Evolutionary conservation across 139 green algal genomes (phyloP).

Genomic region (Chlorella sp.): DNA sequence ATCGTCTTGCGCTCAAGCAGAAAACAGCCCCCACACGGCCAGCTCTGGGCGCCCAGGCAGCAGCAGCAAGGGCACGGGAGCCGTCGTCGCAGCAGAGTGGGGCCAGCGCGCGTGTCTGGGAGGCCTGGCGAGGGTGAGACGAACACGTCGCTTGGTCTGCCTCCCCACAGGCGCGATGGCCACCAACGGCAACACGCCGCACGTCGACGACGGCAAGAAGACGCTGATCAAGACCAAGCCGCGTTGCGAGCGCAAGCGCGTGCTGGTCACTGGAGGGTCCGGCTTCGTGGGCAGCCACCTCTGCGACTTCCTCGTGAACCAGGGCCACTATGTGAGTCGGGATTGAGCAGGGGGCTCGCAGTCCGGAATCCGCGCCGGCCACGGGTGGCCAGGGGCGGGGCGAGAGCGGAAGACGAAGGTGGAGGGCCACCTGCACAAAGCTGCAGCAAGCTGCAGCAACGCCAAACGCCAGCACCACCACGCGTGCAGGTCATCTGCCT

Average conservation of each 20-base stretch:
- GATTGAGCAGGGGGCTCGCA: too few relatives aligned
- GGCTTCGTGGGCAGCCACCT: slow-evolving; percentile 97
- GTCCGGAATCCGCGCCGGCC: too few relatives aligned
- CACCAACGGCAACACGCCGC: background rate
- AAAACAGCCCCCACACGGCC: too few relatives aligned
- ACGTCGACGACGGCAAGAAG: slow-evolving; percentile 3
- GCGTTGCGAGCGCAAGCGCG: slow-evolving; percentile 66
- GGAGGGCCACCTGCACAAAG: background rate
- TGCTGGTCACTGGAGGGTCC: slow-evolving; percentile 92
- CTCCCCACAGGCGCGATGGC: too few relatives aligned
- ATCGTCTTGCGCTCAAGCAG: too few relatives aligned
- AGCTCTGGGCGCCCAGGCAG: too few relatives aligned
- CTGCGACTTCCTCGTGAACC: slow-evolving; percentile 82
- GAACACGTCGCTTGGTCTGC: too few relatives aligned
- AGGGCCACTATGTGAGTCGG: slow-evolving; percentile 77
- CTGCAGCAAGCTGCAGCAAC: background rate
- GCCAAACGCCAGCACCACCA: background rate
- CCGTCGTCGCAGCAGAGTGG: too few relatives aligned
- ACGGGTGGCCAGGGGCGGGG: background rate
- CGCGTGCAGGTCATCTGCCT: slow-evolving; percentile 90
- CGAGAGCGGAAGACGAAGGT: background rate
- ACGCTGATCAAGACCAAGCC: slow-evolving; percentile 84
- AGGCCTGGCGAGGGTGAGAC: too few relatives aligned
- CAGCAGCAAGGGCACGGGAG: too few relatives aligned
- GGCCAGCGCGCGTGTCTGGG: too few relatives aligned